Conservation (phyloP, 2,329 filamentous ascomycete species). For the Aspergillus felis region DNA sequence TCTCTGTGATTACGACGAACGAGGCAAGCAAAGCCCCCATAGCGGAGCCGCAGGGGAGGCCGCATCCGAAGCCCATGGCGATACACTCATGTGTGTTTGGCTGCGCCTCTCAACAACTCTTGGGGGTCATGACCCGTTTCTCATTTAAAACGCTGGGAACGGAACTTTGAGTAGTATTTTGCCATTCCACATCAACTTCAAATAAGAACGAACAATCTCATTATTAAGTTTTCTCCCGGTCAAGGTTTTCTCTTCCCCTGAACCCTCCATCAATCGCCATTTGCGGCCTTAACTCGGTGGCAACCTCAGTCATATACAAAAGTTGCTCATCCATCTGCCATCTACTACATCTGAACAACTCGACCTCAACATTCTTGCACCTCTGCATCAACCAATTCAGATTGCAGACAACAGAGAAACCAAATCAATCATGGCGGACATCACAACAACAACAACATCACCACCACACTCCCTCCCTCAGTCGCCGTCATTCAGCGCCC, state of each 20-base stretch:
- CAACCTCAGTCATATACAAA: background rate
- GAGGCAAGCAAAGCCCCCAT: background rate
- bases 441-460: conserved; percentile 17
- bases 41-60: background rate
- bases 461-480: conserved; percentile 21
- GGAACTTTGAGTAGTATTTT: background rate
- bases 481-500: conserved; percentile 21
- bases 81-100: background rate
- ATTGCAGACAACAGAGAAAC: background rate
- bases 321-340: background rate
- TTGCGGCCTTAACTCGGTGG: background rate
- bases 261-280: background rate
- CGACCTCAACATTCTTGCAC: background rate
- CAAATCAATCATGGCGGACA: background rate
- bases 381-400: conserved; percentile 4
- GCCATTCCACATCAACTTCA: background rate
- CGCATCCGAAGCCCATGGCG: background rate
- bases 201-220: background rate
- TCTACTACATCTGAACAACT: background rate
- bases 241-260: background rate
- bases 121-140: background rate
- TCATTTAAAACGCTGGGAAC: background rate
- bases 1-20: background rate
- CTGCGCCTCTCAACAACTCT: background rate
- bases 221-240: background rate